Conservation (phyloP, 1,284 basidiomycete species). For the Ceratobasidium sp. region DNA sequence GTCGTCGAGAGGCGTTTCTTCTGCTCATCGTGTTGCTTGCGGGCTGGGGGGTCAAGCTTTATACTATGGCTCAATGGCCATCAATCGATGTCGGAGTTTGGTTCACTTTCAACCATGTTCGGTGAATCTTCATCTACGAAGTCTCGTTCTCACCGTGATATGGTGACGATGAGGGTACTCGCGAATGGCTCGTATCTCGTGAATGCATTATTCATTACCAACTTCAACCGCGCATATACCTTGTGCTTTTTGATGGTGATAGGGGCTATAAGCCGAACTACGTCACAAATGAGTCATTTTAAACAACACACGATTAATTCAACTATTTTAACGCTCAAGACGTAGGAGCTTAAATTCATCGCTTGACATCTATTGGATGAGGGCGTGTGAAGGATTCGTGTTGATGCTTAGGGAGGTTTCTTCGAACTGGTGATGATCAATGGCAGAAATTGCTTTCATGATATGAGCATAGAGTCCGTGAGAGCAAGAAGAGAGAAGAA, state of each 20-base stretch:
- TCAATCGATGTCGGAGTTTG: slow-evolving; percentile 40
- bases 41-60: background rate
- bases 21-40: background rate
- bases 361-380: background rate
- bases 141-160: slow-evolving; percentile 16
- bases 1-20: background rate
- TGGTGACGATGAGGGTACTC: slow-evolving; percentile 5
- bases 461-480: background rate
- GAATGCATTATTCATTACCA: too few species aligned
- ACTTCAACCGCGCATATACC: background rate
- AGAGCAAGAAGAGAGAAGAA: slow-evolving; percentile 8
- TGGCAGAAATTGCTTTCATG: background rate
- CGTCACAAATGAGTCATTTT: too few species aligned
- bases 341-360: background rate
- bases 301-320: too few species aligned
- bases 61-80: slow-evolving; percentile 1
- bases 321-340: too few species aligned
- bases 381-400: slow-evolving; percentile 24
- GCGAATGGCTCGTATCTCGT: background rate
- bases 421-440: background rate
- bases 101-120: background rate
- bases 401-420: background rate
- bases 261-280: too few species aligned
- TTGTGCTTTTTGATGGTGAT: background rate
- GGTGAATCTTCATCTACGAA: too few species aligned